A percentile compares a stretch with the other conserved stretches of the same genome.
Conservation (phyloP, 495 filamentous ascomycete species). For the Cercophora sp. region DNA sequence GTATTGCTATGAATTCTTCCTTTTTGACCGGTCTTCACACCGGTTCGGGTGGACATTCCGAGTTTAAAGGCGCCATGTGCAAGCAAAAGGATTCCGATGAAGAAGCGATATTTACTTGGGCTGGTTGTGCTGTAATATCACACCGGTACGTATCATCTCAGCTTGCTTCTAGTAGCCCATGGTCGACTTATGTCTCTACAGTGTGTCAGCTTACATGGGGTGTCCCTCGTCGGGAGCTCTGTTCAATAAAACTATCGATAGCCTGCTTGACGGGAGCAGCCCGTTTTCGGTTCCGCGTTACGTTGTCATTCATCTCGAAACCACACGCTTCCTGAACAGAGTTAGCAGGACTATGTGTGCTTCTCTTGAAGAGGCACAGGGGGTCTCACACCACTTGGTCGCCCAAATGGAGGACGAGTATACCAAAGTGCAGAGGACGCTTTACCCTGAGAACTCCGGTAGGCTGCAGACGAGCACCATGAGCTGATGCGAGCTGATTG, state of each 20-base stretch:
- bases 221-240: constrained; percentile 35
- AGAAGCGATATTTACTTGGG: constrained; percentile 44
- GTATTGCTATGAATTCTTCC: constrained; percentile 37
- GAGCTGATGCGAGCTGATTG: neutral
- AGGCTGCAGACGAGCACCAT: neutral
- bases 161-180: neutral
- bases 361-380: constrained; percentile 37
- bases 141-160: constrained; percentile 28
- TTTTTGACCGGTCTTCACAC: constrained; percentile 40
- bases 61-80: constrained; percentile 33
- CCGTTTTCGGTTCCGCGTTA: constrained; percentile 34
- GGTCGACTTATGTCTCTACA: neutral
- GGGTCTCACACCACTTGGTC: constrained; percentile 38
- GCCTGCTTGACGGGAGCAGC: constrained; percentile 33
- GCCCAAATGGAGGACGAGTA: constrained; percentile 42
- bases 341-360: constrained; percentile 38
- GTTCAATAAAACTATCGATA: constrained; percentile 42
- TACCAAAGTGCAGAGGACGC: constrained; percentile 33
- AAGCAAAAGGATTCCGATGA: constrained; percentile 35
- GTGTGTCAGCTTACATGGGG: constrained; percentile 35
- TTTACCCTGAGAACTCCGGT: constrained; percentile 42
- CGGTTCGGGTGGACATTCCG: constrained; percentile 36
- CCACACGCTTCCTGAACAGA: constrained; percentile 37
- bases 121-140: constrained; percentile 40
- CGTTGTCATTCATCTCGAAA: constrained; percentile 39